Conservation (phyloP, 768 basidiomycete genomes). For the Tricholoma flavovirens region DNA sequence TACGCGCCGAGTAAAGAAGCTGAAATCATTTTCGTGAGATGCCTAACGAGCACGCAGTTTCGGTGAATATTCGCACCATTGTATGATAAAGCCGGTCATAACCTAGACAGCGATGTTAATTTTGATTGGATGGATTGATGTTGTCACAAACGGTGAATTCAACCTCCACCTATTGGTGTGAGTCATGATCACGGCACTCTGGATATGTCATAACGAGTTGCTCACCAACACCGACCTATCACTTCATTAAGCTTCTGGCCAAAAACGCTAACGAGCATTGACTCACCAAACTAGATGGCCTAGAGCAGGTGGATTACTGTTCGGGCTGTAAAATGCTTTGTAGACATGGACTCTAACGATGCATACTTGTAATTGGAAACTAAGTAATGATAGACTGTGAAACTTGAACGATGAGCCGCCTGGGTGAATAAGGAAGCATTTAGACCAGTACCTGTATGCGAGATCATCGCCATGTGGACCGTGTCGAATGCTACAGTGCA, state of each 20-base stretch:
- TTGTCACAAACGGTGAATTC: not conserved
- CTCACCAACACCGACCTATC: not conserved
- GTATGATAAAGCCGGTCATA: not conserved
- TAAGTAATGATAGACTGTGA: slow-evolving; percentile 15
- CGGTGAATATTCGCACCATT: not conserved
- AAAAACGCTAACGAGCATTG: no score
- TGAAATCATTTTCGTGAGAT: slow-evolving; percentile 11
- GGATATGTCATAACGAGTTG: not conserved
- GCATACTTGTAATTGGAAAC: slow-evolving; percentile 15
- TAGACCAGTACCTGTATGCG: not conserved
- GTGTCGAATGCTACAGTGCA: not conserved
- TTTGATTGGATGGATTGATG: not conserved
- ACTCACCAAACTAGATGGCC: slow-evolving; percentile 23
- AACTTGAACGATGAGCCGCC: not conserved
- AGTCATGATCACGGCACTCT: not conserved
- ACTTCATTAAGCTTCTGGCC: not conserved
- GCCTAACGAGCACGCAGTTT: not conserved
- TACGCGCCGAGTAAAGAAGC: slow-evolving; percentile 45
- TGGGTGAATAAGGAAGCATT: not conserved
- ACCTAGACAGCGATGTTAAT: not conserved
- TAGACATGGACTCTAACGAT: not conserved
- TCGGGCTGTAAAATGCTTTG: not conserved
- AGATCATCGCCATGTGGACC: not conserved
- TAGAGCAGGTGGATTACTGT: slow-evolving; percentile 21
- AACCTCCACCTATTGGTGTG: not conserved